Evolutionary conservation across 2,329 filamentous ascomycete species (phyloP).

Genomic region (Metarhizium robertsii): DNA sequence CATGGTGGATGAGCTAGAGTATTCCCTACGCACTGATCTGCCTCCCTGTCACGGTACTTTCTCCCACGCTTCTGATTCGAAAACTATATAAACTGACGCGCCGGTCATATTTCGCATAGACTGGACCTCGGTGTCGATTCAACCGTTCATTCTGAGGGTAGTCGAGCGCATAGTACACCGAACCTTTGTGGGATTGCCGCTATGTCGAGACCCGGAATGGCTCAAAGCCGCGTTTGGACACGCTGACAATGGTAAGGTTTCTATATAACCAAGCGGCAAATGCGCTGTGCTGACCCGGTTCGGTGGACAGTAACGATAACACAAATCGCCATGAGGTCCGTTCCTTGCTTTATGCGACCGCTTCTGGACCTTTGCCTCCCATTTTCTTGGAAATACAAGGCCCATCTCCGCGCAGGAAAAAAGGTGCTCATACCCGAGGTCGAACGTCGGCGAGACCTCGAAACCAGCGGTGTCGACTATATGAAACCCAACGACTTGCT

Average conservation of each 20-base stretch:
- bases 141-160: constrained; percentile 4
- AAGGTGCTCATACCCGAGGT: constrained; percentile 4
- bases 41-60: constrained; percentile 6
- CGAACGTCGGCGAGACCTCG: constrained; percentile 1
- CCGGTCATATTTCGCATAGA: neutral
- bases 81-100: neutral
- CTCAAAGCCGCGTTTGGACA: constrained; percentile 2
- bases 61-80: neutral
- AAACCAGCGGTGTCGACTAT: neutral
- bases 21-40: constrained; percentile 1
- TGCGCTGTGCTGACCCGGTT: neutral
- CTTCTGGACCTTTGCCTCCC: constrained; percentile 6
- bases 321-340: constrained; percentile 6
- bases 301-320: constrained; percentile 5
- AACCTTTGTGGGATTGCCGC: constrained; percentile 4
- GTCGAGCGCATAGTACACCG: constrained; percentile 5
- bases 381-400: constrained; percentile 1
- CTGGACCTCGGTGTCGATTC: constrained; percentile 5
- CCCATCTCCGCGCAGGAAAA: constrained; percentile 1
- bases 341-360: constrained; percentile 2
- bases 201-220: constrained; percentile 7
- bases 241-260: constrained; percentile 4
- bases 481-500: constrained; percentile 5
- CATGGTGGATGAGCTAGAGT: constrained; percentile 8
- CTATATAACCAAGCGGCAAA: neutral